Conservation (phyloP, 2,329 filamentous ascomycete species). For the Fusarium succisae region DNA sequence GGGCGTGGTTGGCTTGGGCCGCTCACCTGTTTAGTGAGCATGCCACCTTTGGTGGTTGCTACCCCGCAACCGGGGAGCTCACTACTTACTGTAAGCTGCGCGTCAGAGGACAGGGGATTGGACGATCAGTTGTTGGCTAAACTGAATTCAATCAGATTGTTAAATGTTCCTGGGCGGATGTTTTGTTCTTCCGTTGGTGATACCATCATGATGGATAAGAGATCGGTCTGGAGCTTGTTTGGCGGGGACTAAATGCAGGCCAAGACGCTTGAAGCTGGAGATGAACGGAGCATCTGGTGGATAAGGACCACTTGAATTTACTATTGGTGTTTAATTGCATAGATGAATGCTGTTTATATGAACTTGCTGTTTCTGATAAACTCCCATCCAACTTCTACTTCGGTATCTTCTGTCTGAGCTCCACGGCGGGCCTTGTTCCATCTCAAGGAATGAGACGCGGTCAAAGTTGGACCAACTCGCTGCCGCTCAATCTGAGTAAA, state of each 20-base stretch:
- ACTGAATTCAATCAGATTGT: not conserved
- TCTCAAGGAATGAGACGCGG: not conserved
- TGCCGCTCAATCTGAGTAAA: not conserved
- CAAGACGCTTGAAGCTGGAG: conserved; percentile 31
- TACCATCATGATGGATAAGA: not conserved
- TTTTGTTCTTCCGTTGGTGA: conserved; percentile 7
- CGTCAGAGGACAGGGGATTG: conserved; percentile 40
- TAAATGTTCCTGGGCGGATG: conserved; percentile 13
- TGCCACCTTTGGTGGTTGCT: conserved; percentile 31
- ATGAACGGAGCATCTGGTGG: conserved; percentile 7
- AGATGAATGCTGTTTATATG: not conserved
- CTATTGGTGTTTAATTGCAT: conserved; percentile 2
- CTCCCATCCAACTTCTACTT: not conserved
- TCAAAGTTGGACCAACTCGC: not conserved
- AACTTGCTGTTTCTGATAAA: not conserved
- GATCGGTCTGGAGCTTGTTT: conserved; percentile 34
- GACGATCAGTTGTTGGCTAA: conserved; percentile 23
- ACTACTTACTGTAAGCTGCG: conserved; percentile 21
- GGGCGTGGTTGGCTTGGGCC: conserved; percentile 19
- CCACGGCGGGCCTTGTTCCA: not conserved
- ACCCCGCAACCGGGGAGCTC: conserved; percentile 40
- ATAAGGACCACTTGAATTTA: conserved; percentile 10
- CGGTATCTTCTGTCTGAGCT: not conserved
- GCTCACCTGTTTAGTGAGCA: conserved; percentile 7
- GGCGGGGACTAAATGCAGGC: conserved; percentile 40